Base-by-base conservation (phyloP, 495 filamentous ascomycete genomes). In the Amorphotheca resinae region DNA sequence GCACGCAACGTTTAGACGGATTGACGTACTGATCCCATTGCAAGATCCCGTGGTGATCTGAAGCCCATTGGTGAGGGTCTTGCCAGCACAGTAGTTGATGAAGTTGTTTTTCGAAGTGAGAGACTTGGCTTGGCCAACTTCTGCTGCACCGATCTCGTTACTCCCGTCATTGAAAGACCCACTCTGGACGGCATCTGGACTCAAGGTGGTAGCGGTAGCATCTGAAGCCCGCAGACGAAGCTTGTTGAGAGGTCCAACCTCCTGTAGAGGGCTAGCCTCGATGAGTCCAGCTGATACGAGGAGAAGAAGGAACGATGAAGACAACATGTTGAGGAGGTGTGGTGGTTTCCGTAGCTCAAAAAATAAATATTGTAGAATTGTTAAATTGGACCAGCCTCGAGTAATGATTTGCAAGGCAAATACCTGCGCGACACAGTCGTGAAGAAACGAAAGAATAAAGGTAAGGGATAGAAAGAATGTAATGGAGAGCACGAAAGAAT, bases 51-150 rank as follows among this genome's bases (percentile, higher is more conserved):
- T 54, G 41, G 67, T 64, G 38, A 72, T 61, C 55, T 85, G 80
- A 21, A 67, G 57, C 55, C 80, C 80, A 55, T 84, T 84, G 49
- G 80, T 85, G 36, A 79, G 38, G 15, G 69, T 74, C 59, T 82
- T 66, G 36, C 79, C 79, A 12, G 64, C 55, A 59, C 80, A 81
- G 56, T 76, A 73, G 61, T 82, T 82, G 67, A 80, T 79, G 64
- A 82, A 80, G 61, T 84, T 83, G 45, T 54, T 57, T 25, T 43
- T 21, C 12, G 54, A 57, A 9, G 51, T 57, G 20, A 16, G 20
- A 9, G 54, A 57, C 35, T 17, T 16, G 17, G 51, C 44, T 46
- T 57, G 54, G 6, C 30, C 33, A 18, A 26, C 46, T 22, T 40
- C 49, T 31, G 22, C 21, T 8, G 31, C 28, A 14, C 54, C 54